Percentiles rank a stretch among this genome's conserved stretches.
These are phyloP conservation scores for Colletotrichum sp. DNA, from an alignment of 2,329 filamentous ascomycete genomes.

Conservation along the genomic window DNA sequence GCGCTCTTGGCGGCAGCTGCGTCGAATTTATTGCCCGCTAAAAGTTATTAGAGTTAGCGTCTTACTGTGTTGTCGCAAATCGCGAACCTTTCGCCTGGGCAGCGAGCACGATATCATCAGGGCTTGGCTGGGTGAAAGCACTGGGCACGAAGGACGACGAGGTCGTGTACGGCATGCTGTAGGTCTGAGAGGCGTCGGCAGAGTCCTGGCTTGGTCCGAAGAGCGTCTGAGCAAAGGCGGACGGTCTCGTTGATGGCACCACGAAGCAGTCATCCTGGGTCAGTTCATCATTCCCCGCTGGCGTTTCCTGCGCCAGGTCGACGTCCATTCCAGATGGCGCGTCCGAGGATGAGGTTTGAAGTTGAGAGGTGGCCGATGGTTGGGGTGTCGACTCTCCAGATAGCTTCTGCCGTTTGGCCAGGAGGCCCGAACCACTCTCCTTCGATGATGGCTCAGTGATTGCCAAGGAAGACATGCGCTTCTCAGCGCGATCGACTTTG, in stretches of 20 bases:
- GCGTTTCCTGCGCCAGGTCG: background rate
- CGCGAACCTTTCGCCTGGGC: slow-evolving; percentile 90
- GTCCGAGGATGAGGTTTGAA: background rate
- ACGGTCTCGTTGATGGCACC: slow-evolving; percentile 42
- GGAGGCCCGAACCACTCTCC: slow-evolving; percentile 21
- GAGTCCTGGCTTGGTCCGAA: slow-evolving; percentile 44
- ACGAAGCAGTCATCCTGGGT: slow-evolving; percentile 7
- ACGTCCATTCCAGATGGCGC: slow-evolving; percentile 7
- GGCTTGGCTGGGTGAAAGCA: slow-evolving; percentile 85
- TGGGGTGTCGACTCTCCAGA: slow-evolving; percentile 20
- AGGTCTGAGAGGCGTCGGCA: slow-evolving; percentile 31
- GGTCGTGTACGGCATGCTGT: slow-evolving; percentile 54
- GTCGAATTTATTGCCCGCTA: slow-evolving; percentile 57
- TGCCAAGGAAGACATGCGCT: slow-evolving; percentile 26
- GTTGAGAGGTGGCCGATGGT: background rate
- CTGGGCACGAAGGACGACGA: slow-evolving; percentile 56
- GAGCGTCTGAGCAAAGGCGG: slow-evolving; percentile 61
- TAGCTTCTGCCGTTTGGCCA: slow-evolving; percentile 26
- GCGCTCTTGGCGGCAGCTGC: slow-evolving; percentile 45
- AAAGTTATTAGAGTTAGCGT: slow-evolving; percentile 57
- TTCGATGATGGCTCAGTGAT: slow-evolving; percentile 24
- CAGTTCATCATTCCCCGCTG: background rate
- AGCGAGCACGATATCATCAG: slow-evolving; percentile 86
- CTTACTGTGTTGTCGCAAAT: slow-evolving; percentile 54
- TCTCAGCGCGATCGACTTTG: slow-evolving; percentile 32